A percentile compares a stretch with the other conserved stretches of the same genome.
Evolutionary conservation across 2,329 filamentous ascomycete genomes (phyloP).

Genomic region (Talaromyces sp.): DNA sequence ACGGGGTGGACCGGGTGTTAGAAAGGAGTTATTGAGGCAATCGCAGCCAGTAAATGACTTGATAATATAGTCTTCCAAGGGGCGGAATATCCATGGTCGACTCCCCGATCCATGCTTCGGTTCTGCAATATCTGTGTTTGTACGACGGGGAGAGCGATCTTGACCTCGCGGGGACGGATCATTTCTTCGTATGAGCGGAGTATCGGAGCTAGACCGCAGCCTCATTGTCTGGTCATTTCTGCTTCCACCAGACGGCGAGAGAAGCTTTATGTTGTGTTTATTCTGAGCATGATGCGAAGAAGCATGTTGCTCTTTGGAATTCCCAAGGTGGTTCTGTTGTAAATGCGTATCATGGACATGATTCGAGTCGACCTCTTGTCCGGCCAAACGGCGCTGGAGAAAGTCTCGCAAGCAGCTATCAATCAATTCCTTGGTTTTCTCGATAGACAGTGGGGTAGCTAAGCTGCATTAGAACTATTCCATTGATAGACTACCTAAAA

Average conservation of each 20-base stretch:
- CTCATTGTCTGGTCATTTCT: conserved; percentile 17
- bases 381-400: conserved; percentile 36
- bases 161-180: conserved; percentile 16
- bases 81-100: conserved; percentile 59
- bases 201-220: conserved; percentile 25
- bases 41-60: conserved; percentile 63
- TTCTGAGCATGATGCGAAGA: neutral
- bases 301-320: neutral
- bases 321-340: neutral
- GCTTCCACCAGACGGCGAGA: conserved; percentile 3
- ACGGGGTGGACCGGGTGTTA: conserved; percentile 43
- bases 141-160: conserved; percentile 15
- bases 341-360: neutral
- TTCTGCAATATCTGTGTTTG: conserved; percentile 7
- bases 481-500: neutral
- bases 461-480: conserved; percentile 8
- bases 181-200: conserved; percentile 18
- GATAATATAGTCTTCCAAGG: conserved; percentile 71
- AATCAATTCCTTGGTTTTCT: conserved; percentile 55
- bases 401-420: conserved; percentile 51
- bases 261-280: neutral
- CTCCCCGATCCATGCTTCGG: conserved; percentile 32
- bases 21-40: conserved; percentile 73
- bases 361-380: neutral
- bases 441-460: conserved; percentile 52